phyloP scores from a whole-genome alignment of 176 grass and related monocot species.

The Alloteropsis semialata region DNA sequence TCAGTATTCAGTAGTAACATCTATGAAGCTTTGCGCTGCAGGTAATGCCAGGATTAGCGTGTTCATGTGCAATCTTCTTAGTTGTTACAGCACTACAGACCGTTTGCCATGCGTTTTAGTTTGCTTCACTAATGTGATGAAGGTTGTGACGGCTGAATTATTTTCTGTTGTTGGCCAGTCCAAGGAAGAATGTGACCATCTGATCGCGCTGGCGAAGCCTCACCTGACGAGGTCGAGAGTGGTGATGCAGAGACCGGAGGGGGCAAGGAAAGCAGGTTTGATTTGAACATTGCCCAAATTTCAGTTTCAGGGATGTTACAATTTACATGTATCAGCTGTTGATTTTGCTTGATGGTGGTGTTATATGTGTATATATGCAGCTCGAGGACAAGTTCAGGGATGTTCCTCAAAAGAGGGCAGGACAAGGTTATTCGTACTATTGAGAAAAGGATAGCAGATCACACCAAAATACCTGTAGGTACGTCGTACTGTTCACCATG shows the following conservation, averaged over 20 bases:
- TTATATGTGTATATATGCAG: too few relatives aligned
- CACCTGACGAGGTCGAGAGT: slow-evolving; percentile 77
- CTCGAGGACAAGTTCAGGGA: slow-evolving; percentile 76
- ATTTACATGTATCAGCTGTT: too few relatives aligned
- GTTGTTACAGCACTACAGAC: too few relatives aligned
- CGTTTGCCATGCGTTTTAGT: neutral
- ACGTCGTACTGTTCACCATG: slow-evolving; percentile 17
- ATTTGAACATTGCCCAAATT: neutral
- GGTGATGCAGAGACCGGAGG: slow-evolving; percentile 55
- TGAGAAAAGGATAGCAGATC: slow-evolving; percentile 90
- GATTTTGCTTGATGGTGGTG: neutral
- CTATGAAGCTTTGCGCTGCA: too few relatives aligned
- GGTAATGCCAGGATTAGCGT: too few relatives aligned
- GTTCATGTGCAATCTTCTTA: too few relatives aligned
- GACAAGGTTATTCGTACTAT: slow-evolving; percentile 64
- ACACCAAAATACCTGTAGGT: slow-evolving; percentile 83
- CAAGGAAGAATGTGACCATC: slow-evolving; percentile 84
- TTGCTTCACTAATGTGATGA: neutral
- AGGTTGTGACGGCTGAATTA: neutral
- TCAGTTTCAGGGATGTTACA: slow-evolving; percentile 10
- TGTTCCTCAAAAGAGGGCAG: slow-evolving; percentile 83
- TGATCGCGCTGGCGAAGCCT: slow-evolving; percentile 80
- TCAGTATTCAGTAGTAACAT: too few relatives aligned
- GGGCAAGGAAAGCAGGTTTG: slow-evolving; percentile 79
- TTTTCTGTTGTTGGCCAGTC: slow-evolving; percentile 53